phyloP scores from a whole-genome alignment of 345 rosid genomes.

The Gynandropsis gynandra region DNA sequence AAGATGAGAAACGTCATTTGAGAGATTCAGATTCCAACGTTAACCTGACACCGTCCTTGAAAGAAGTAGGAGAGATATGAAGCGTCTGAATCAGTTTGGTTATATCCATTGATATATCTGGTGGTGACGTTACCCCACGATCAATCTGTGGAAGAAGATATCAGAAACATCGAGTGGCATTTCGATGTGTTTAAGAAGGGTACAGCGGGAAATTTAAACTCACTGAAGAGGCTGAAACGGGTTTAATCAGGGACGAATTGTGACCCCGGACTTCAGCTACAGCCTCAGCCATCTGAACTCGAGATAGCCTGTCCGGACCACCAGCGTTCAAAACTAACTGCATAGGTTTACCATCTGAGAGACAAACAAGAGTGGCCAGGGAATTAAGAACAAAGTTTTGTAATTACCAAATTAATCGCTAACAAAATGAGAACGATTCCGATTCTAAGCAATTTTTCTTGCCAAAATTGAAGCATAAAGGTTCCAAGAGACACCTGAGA shows the following conservation, averaged over 20 bases:
- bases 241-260: slow-evolving; percentile 46
- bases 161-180: neutral
- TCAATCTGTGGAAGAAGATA: slow-evolving; percentile 42
- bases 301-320: slow-evolving; percentile 80
- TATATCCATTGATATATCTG: slow-evolving; percentile 86
- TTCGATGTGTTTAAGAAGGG: neutral
- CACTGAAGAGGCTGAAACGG: slow-evolving; percentile 70
- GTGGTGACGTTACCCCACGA: slow-evolving; percentile 68
- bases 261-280: slow-evolving; percentile 67
- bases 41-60: slow-evolving; percentile 54
- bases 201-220: slow-evolving; percentile 10
- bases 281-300: slow-evolving; percentile 81
- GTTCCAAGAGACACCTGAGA: slow-evolving; percentile 42
- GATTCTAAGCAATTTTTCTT: neutral
- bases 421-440: neutral
- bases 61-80: slow-evolving; percentile 45
- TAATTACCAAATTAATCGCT: neutral
- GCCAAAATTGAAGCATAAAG: neutral
- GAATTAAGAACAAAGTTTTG: too few species aligned
- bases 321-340: slow-evolving; percentile 65
- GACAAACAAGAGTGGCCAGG: slow-evolving; percentile 4
- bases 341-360: slow-evolving; percentile 56
- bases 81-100: slow-evolving; percentile 51
- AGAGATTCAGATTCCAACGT: slow-evolving; percentile 45
- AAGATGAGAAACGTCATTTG: neutral